A percentile compares a stretch with the other conserved stretches of the same genome.
Conservation (phyloP, 1,284 basidiomycete species). For the Ceratorhiza oryzae-sativae region DNA sequence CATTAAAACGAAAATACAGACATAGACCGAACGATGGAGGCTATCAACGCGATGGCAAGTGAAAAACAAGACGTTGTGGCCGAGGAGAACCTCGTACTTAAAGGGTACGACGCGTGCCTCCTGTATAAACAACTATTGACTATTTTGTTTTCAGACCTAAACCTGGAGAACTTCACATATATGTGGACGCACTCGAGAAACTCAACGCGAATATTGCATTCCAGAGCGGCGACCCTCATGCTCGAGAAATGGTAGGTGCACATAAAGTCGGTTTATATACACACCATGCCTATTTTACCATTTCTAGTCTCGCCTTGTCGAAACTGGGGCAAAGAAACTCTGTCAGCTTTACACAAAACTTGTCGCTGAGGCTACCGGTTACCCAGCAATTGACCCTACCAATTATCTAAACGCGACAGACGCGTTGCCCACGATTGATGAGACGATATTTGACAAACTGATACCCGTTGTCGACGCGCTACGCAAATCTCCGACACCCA, state of each 20-base stretch:
- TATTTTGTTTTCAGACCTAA: conserved; percentile 62
- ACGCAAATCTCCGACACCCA: conserved; percentile 71
- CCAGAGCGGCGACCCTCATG: conserved; percentile 63
- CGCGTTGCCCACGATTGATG: conserved; percentile 55
- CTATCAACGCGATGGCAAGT: conserved; percentile 78
- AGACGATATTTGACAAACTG: conserved; percentile 61
- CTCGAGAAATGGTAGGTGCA: conserved; percentile 63
- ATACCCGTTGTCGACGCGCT: conserved; percentile 65
- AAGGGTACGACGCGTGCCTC: conserved; percentile 62
- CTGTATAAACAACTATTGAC: not conserved
- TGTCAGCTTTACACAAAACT: conserved; percentile 78
- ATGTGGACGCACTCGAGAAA: conserved; percentile 73
- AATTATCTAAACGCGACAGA: conserved; percentile 58
- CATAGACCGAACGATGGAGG: conserved; percentile 75
- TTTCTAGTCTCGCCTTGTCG: conserved; percentile 65
- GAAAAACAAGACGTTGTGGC: conserved; percentile 76
- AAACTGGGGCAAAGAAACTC: conserved; percentile 80
- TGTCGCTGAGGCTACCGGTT: conserved; percentile 77
- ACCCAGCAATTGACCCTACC: conserved; percentile 63
- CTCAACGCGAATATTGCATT: conserved; percentile 81
- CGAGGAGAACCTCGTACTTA: conserved; percentile 76
- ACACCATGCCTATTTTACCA: not conserved
- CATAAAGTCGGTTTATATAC: not conserved
- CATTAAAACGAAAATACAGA: conserved; percentile 55
- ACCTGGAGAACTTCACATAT: conserved; percentile 65